A percentile compares a stretch with the other conserved stretches of the same genome.
These are phyloP conservation scores for Bromus sterilis DNA, from an alignment of 176 grass and related monocot species.

Conservation along the genomic window DNA sequence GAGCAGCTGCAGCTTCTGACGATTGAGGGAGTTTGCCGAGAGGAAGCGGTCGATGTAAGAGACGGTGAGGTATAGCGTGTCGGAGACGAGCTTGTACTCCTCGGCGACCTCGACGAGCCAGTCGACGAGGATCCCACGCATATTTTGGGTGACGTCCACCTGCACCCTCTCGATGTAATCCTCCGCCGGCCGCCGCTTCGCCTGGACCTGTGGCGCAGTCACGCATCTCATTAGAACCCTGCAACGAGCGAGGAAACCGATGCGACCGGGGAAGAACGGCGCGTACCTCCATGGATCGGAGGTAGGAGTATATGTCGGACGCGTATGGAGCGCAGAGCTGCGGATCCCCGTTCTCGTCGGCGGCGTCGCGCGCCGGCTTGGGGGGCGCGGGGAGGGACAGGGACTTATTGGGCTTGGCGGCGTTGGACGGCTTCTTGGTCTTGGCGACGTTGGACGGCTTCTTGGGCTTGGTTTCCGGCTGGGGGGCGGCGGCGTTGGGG, in stretches of 20 bases:
- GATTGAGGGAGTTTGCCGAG: conserved; percentile 26
- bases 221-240: background rate
- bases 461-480: background rate
- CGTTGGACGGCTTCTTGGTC: background rate
- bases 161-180: conserved; percentile 57
- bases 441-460: conserved; percentile 1
- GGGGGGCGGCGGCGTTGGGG: conserved; percentile 21
- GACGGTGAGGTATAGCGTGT: conserved; percentile 68
- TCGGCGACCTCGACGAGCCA: conserved; percentile 75
- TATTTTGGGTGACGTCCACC: conserved; percentile 42
- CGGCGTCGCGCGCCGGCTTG: background rate
- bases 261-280: background rate
- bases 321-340: conserved; percentile 50
- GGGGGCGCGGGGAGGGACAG: background rate
- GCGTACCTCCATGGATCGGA: conserved; percentile 67
- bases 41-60: conserved; percentile 64
- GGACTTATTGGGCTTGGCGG: background rate
- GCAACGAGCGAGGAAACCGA: background rate
- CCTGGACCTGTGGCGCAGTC: conserved; percentile 3
- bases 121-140: conserved; percentile 68
- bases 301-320: conserved; percentile 70
- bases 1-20: conserved; percentile 54
- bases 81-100: conserved; percentile 60
- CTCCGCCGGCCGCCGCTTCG: conserved; percentile 25
- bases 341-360: conserved; percentile 16